phyloP scores from a whole-genome alignment of 2,329 filamentous ascomycete species.

The Capronia americana region DNA sequence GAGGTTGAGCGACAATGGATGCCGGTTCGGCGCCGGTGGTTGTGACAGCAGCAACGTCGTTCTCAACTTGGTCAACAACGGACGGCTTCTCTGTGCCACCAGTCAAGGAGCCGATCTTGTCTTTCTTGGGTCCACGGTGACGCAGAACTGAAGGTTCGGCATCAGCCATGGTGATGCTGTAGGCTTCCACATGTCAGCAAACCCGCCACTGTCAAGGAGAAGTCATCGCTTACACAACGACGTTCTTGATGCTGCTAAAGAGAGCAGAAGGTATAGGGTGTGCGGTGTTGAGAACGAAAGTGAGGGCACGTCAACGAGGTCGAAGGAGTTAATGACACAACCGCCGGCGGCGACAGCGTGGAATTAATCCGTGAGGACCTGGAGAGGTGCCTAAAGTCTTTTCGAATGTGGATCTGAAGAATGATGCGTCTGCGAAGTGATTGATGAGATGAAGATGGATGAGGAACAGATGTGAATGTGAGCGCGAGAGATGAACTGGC shows the following conservation, averaged over 20 bases:
- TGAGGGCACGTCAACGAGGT: constrained; percentile 5
- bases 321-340: constrained; percentile 15
- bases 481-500: background rate
- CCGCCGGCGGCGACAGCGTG: constrained; percentile 7
- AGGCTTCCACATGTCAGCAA: background rate
- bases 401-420: constrained; percentile 20
- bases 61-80: background rate
- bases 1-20: background rate
- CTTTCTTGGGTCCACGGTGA: background rate
- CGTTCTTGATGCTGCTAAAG: background rate
- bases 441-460: constrained; percentile 16
- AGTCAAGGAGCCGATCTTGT: background rate
- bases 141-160: background rate
- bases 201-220: background rate
- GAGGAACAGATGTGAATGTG: background rate
- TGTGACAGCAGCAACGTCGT: background rate
- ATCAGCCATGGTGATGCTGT: background rate
- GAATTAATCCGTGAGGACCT: constrained; percentile 8
- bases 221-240: background rate
- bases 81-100: background rate
- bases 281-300: constrained; percentile 14
- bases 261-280: constrained; percentile 12
- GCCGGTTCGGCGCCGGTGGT: background rate
- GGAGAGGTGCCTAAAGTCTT: constrained; percentile 10
- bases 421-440: constrained; percentile 22